Conservation (phyloP, 208 protist species). For the Leishmania major region DNA sequence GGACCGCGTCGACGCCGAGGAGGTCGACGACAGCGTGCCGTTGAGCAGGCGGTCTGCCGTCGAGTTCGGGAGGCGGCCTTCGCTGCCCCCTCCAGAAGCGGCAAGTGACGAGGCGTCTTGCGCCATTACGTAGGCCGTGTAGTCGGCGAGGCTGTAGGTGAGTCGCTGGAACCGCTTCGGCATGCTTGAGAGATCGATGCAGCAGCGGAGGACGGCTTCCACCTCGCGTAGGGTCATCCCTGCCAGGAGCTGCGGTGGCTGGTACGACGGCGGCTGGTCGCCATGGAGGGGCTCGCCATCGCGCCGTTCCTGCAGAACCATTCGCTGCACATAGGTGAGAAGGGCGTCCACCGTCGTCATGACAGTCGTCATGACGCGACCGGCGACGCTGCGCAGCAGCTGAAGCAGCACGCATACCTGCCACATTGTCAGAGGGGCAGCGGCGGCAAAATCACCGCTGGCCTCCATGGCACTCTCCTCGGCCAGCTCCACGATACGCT, state of each 20-base stretch:
- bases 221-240: slow-evolving; percentile 21
- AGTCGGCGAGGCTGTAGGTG: slow-evolving; percentile 17
- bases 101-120: background rate
- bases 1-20: background rate
- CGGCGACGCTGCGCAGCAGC: slow-evolving; percentile 26
- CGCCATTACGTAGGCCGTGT: slow-evolving; percentile 8
- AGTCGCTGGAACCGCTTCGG: slow-evolving; percentile 27
- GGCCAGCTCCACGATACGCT: slow-evolving; percentile 29
- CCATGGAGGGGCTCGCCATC: background rate
- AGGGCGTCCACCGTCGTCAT: slow-evolving; percentile 44
- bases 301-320: slow-evolving; percentile 4
- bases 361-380: slow-evolving; percentile 16
- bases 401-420: slow-evolving; percentile 35
- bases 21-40: slow-evolving; percentile 1
- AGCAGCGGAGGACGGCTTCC: slow-evolving; percentile 33
- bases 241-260: slow-evolving; percentile 11
- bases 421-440: slow-evolving; percentile 15
- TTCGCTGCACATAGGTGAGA: slow-evolving; percentile 25
- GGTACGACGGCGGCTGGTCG: background rate
- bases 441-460: background rate
- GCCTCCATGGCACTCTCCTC: background rate
- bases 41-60: background rate
- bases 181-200: slow-evolving; percentile 34
- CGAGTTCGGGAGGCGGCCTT: background rate
- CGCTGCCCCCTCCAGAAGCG: background rate